A percentile compares a stretch with the other conserved stretches of the same genome.
phyloP scores from a whole-genome alignment of 306 rosid genomes.

The Pterocarpus santalinus region DNA sequence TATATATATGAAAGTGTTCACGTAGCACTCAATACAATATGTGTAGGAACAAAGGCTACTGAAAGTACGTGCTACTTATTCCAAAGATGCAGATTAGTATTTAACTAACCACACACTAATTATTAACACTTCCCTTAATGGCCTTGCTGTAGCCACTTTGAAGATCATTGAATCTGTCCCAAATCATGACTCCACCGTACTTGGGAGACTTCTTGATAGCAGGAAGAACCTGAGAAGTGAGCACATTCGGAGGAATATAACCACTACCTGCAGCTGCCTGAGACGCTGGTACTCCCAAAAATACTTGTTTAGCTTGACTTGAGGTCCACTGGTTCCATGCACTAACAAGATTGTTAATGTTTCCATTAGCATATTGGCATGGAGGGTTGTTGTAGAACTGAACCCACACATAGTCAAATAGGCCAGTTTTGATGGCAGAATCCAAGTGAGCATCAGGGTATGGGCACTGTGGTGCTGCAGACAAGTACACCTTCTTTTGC shows the following conservation, averaged over 20 bases:
- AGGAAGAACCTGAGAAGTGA: constrained; percentile 68
- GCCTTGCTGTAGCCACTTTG: constrained; percentile 38
- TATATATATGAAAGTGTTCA: neutral
- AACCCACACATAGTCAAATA: constrained; percentile 74
- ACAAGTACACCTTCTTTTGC: constrained; percentile 41
- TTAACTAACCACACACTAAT: neutral
- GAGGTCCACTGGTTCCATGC: constrained; percentile 75
- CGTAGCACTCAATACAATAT: neutral
- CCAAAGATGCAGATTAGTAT: neutral
- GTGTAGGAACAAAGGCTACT: neutral
- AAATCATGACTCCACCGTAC: neutral
- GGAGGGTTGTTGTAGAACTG: constrained; percentile 76
- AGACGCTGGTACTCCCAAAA: constrained; percentile 76
- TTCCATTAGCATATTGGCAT: constrained; percentile 56
- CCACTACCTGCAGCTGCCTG: constrained; percentile 64
- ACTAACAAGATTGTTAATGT: constrained; percentile 47
- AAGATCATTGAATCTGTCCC: constrained; percentile 13
- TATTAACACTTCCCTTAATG: constrained; percentile 41
- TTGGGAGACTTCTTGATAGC: constrained; percentile 46
- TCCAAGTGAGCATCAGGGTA: constrained; percentile 58
- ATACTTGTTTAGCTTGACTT: constrained; percentile 53
- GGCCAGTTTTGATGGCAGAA: constrained; percentile 57
- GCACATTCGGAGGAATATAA: constrained; percentile 57
- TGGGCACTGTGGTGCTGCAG: constrained; percentile 75
- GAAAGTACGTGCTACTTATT: constrained; percentile 15